Percentiles rank a stretch among this genome's conserved stretches.
These are phyloP conservation scores for Sphagnurus paluster DNA, from an alignment of 1,284 basidiomycete genomes.

Conservation along the genomic window DNA sequence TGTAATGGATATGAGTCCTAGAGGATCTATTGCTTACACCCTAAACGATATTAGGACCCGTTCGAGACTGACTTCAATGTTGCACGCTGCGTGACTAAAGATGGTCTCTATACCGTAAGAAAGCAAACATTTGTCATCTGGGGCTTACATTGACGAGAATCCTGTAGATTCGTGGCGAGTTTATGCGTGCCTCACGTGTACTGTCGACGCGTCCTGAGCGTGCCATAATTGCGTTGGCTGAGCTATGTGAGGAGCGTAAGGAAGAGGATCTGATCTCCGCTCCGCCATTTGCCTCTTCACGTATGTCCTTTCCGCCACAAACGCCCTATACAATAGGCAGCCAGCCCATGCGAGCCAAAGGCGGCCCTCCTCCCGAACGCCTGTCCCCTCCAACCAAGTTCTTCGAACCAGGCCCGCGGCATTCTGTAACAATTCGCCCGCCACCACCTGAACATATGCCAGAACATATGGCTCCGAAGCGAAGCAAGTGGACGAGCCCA, in stretches of 20 bases:
- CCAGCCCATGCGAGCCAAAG: constrained; percentile 54
- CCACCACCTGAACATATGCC: constrained; percentile 72
- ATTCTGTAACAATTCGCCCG: constrained; percentile 28
- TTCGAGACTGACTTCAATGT: constrained; percentile 97
- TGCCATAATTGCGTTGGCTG: constrained; percentile 77
- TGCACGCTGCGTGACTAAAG: constrained; percentile 93
- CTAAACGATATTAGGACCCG: constrained; percentile 68
- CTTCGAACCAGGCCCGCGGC: constrained; percentile 39
- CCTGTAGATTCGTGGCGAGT: constrained; percentile 93
- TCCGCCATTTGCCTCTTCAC: constrained; percentile 52
- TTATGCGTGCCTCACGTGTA: constrained; percentile 93
- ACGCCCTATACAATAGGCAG: constrained; percentile 67
- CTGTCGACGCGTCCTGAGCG: constrained; percentile 78
- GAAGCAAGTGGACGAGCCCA: constrained; percentile 78
- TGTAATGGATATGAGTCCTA: neutral
- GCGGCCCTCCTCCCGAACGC: constrained; percentile 40
- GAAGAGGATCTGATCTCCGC: constrained; percentile 58
- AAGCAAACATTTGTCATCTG: constrained; percentile 1
- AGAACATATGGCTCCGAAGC: constrained; percentile 78
- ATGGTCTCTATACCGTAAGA: constrained; percentile 90
- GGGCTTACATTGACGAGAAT: constrained; percentile 8
- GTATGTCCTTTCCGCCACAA: constrained; percentile 62
- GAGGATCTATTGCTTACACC: neutral
- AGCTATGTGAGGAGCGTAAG: constrained; percentile 80
- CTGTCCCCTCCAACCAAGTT: constrained; percentile 52